Evolutionary conservation across 352 stramenopile species (phyloP).

Genomic region (Pythium rhizo-oryzae): DNA sequence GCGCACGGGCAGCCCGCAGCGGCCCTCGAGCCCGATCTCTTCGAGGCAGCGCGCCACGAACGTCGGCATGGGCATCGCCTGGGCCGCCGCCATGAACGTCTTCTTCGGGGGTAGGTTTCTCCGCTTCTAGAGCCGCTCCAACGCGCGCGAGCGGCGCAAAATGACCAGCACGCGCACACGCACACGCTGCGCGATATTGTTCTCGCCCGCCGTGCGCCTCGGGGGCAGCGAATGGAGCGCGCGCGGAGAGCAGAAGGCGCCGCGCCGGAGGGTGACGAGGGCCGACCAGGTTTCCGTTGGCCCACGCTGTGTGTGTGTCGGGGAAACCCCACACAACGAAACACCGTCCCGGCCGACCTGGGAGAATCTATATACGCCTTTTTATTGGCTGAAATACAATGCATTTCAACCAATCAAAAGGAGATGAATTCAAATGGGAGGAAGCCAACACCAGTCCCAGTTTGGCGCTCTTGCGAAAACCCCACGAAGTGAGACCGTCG

Average conservation of each 20-base stretch:
- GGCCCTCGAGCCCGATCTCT: constrained; percentile 78
- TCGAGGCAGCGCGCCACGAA: constrained; percentile 81
- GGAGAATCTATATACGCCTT: neutral
- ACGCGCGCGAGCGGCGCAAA: constrained; percentile 13
- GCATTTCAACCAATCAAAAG: constrained; percentile 25
- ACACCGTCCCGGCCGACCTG: neutral
- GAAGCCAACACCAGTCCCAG: constrained; percentile 21
- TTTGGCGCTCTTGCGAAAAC: neutral
- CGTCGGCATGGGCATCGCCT: constrained; percentile 51
- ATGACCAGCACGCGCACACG: constrained; percentile 9
- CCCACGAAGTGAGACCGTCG: neutral
- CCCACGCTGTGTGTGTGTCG: neutral
- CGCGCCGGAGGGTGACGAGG: neutral
- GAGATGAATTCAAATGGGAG: neutral
- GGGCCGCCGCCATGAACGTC: constrained; percentile 23
- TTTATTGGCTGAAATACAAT: constrained; percentile 17
- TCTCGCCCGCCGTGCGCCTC: too few relatives aligned
- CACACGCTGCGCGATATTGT: neutral
- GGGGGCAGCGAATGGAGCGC: too few relatives aligned
- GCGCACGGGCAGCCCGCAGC: constrained; percentile 63
- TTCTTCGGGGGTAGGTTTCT: neutral
- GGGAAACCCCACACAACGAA: neutral
- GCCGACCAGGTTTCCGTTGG: constrained; percentile 12
- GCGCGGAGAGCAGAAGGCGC: neutral
- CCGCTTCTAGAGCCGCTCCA: neutral